Conservation (phyloP, 495 filamentous ascomycete genomes). For the Hypoxylon perforatum region DNA sequence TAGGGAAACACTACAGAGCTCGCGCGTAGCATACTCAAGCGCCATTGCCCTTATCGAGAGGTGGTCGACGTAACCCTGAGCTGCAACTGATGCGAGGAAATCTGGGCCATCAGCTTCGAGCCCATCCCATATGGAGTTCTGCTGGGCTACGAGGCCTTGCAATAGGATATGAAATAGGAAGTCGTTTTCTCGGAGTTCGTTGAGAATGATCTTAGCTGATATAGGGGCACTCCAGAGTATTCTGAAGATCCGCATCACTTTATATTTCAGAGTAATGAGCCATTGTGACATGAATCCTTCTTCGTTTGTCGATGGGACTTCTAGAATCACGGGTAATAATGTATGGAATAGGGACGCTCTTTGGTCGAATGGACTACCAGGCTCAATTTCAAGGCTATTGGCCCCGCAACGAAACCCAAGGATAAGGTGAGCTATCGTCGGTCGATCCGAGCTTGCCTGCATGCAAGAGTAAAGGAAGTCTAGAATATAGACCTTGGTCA, state of each 20-base stretch:
- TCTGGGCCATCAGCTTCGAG: conserved; percentile 58
- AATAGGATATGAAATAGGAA: conserved; percentile 77
- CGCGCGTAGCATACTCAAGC: conserved; percentile 84
- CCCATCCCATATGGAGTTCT: conserved; percentile 76
- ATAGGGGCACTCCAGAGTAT: conserved; percentile 86
- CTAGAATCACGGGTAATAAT: conserved; percentile 73
- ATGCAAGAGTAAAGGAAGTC: conserved; percentile 85
- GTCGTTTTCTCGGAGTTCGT: conserved; percentile 79
- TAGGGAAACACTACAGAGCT: conserved; percentile 80
- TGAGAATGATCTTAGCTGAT: conserved; percentile 76
- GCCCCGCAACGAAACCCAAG: conserved; percentile 85
- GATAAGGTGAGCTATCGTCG: conserved; percentile 88
- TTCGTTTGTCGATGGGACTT: conserved; percentile 70
- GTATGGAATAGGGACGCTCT: conserved; percentile 83
- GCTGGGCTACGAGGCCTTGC: conserved; percentile 70
- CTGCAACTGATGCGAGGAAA: conserved; percentile 72
- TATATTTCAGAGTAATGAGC: conserved; percentile 76
- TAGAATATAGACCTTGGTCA: conserved; percentile 80
- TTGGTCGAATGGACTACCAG: conserved; percentile 71
- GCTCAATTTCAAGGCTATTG: conserved; percentile 70
- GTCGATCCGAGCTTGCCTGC: conserved; percentile 70
- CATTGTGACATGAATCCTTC: conserved; percentile 71
- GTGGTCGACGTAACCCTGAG: conserved; percentile 75
- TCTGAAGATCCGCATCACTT: conserved; percentile 79
- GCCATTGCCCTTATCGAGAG: conserved; percentile 76